Percentiles rank a stretch among this genome's conserved stretches.
phyloP scores from a whole-genome alignment of 148 eudicot species.

The Cornus florida region DNA sequence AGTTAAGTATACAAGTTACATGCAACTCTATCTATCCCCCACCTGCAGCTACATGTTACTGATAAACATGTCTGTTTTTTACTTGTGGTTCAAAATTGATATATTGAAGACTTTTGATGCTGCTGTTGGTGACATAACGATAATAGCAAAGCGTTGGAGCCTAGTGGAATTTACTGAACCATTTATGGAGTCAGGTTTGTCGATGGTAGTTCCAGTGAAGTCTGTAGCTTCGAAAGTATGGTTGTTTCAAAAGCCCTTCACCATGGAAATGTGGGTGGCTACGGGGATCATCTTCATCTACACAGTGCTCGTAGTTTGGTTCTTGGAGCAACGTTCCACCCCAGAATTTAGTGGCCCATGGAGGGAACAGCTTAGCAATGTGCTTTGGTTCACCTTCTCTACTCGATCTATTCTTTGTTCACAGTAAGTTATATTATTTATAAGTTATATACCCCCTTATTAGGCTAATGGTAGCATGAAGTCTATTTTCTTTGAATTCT shows the following conservation, averaged over 20 bases:
- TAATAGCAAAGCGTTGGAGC: constrained; percentile 17
- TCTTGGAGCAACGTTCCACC: constrained; percentile 18
- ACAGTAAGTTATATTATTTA: no score
- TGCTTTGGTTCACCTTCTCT: constrained; percentile 24
- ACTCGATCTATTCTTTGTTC: constrained; percentile 30
- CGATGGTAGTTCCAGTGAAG: constrained; percentile 22
- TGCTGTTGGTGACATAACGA: constrained; percentile 29
- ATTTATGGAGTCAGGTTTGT: constrained; percentile 27
- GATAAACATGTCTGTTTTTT: no score
- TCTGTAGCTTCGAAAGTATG: constrained; percentile 11
- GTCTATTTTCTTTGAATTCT: no score
- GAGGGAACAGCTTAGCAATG: constrained; percentile 17
- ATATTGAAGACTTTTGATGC: constrained; percentile 26
- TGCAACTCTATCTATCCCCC: no score
- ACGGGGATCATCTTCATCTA: constrained; percentile 19
- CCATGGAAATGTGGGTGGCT: constrained; percentile 20
- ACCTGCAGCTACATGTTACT: no score
- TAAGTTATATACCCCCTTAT: no score
- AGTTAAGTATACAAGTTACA: no score
- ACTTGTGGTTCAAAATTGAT: neutral
- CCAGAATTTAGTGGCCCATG: constrained; percentile 21
- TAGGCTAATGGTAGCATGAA: no score
- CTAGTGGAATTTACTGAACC: constrained; percentile 34
- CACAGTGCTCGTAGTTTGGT: constrained; percentile 24
- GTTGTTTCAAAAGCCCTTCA: constrained; percentile 34